A percentile compares a stretch with the other conserved stretches of the same genome.
phyloP scores from a whole-genome alignment of 495 filamentous ascomycete species.

The Penicillium maclennaniae region DNA sequence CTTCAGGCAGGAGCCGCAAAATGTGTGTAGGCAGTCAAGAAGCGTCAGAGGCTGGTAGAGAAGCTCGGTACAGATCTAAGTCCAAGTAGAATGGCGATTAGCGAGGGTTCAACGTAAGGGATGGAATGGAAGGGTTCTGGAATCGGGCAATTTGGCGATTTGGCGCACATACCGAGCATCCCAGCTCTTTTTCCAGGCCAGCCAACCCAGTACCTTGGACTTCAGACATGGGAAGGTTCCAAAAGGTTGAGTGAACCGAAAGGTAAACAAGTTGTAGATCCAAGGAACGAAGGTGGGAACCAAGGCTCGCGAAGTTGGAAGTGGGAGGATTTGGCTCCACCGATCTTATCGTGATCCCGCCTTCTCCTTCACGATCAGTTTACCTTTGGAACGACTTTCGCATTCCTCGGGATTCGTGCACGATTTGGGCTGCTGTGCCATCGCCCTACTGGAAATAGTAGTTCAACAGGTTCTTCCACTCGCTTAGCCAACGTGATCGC shows the following conservation, averaged over 20 bases:
- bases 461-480: constrained; percentile 6
- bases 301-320: constrained; percentile 11
- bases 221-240: constrained; percentile 20
- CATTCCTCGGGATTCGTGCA: neutral
- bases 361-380: neutral
- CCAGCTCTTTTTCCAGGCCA: constrained; percentile 84
- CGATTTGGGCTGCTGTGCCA: constrained; percentile 8
- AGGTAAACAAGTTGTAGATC: constrained; percentile 2
- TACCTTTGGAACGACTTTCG: neutral
- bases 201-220: constrained; percentile 32
- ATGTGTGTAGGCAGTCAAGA: constrained; percentile 95
- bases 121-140: constrained; percentile 17
- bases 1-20: constrained; percentile 90
- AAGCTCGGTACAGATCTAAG: constrained; percentile 91
- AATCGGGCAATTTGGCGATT: constrained; percentile 4
- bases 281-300: constrained; percentile 18
- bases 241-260: neutral
- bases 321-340: constrained; percentile 16
- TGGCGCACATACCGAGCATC: constrained; percentile 73
- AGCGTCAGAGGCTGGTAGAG: constrained; percentile 94
- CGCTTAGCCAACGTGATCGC: neutral
- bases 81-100: constrained; percentile 1
- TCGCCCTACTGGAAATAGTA: constrained; percentile 6
- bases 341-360: constrained; percentile 19
- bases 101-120: constrained; percentile 18